phyloP scores from a whole-genome alignment of 305 asterid genomes.

The Fraxinus platypoda region DNA sequence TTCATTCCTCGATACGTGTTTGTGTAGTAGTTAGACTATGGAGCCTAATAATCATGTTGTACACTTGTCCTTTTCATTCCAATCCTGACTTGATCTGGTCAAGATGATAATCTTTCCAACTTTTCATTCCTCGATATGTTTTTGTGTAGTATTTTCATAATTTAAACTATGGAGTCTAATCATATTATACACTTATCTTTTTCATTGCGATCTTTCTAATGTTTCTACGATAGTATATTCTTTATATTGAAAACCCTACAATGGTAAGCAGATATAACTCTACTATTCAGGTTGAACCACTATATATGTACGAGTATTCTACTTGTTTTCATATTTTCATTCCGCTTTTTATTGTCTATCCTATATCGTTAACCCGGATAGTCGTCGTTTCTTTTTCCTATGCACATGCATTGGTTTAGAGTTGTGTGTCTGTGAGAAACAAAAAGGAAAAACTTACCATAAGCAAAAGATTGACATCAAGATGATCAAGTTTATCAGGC shows the following conservation, averaged over 20 bases:
- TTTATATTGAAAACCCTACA: no score
- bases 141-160: background rate
- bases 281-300: no score
- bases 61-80: background rate
- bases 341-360: background rate
- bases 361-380: background rate
- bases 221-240: no score
- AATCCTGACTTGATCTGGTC: background rate
- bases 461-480: constrained; percentile 21
- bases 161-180: background rate
- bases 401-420: background rate
- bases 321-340: background rate
- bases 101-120: no score
- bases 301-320: no score
- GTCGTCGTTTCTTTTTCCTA: background rate
- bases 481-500: constrained; percentile 9
- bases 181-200: background rate
- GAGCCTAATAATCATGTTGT: background rate
- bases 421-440: background rate
- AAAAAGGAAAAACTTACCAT: constrained; percentile 15
- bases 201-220: background rate
- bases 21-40: background rate
- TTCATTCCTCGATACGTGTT: no score
- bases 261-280: no score
- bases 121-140: no score